Conservation (phyloP, 331 rosid species). For the Pyracantha coccinea region DNA sequence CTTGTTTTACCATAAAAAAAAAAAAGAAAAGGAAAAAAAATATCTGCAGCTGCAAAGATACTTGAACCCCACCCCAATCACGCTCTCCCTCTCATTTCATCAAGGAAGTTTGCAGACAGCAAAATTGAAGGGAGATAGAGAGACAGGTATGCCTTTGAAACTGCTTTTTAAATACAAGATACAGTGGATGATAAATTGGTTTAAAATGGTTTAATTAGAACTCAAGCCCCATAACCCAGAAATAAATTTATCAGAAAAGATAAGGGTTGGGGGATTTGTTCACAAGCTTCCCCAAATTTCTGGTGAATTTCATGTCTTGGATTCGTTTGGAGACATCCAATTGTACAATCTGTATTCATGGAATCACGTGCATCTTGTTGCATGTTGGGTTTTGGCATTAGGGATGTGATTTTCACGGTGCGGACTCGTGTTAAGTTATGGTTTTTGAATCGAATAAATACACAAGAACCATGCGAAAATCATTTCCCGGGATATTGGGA, state of each 20-base stretch:
- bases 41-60: background rate
- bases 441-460: no score
- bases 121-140: background rate
- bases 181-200: no score
- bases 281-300: background rate
- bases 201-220: background rate
- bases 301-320: background rate
- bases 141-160: background rate
- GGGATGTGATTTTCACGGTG: background rate
- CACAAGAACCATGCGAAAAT: no score
- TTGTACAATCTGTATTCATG: background rate
- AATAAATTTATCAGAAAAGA: background rate
- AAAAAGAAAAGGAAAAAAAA: background rate
- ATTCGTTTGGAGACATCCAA: no score
- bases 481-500: background rate
- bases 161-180: background rate
- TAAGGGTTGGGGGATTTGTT: background rate
- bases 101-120: background rate
- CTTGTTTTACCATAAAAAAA: background rate
- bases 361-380: conserved; percentile 10
- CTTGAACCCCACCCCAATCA: background rate
- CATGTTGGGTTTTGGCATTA: background rate
- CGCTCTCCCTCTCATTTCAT: background rate
- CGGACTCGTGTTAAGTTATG: no score
- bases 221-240: background rate